Conservation (phyloP, 805 yeast genomes). For the Wickerhamiella lipophila region DNA sequence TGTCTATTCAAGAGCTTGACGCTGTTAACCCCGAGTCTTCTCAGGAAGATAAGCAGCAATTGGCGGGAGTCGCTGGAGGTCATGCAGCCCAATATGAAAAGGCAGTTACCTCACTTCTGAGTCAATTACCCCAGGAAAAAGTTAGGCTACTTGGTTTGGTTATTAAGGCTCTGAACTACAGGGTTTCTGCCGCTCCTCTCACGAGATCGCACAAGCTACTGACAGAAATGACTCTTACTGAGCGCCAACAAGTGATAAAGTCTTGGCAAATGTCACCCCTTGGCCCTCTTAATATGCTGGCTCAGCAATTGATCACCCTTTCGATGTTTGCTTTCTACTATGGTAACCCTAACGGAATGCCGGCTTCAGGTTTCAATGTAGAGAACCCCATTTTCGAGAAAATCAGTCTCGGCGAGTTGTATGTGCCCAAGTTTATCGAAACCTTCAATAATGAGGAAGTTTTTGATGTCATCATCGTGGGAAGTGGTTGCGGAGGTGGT, state of each 20-base stretch:
- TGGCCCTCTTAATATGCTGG: constrained; percentile 29
- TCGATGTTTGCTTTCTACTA: constrained; percentile 12
- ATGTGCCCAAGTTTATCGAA: constrained; percentile 7
- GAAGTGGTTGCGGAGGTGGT: constrained; percentile 45
- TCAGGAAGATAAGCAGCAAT: background rate
- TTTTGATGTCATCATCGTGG: constrained; percentile 36
- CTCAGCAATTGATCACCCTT: constrained; percentile 25
- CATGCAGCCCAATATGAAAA: background rate
- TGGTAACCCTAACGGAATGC: constrained; percentile 3
- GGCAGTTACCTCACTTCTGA: background rate
- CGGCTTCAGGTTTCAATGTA: constrained; percentile 11
- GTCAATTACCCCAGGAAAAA: background rate
- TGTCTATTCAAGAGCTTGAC: constrained; percentile 2
- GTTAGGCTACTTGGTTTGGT: constrained; percentile 15
- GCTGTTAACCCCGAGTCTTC: constrained; percentile 5
- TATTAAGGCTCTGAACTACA: constrained; percentile 18
- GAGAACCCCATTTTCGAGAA: constrained; percentile 7
- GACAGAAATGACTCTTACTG: constrained; percentile 22
- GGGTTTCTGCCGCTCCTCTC: constrained; percentile 20
- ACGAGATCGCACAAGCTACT: constrained; percentile 20
- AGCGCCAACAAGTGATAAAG: constrained; percentile 28
- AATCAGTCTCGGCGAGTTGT: constrained; percentile 1
- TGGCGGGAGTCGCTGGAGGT: background rate
- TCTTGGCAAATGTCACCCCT: constrained; percentile 36
- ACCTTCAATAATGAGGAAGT: constrained; percentile 1